These are phyloP conservation scores for Incumbomyces delicatus DNA, from an alignment of 2,329 filamentous ascomycete species.

Conservation along the genomic window DNA sequence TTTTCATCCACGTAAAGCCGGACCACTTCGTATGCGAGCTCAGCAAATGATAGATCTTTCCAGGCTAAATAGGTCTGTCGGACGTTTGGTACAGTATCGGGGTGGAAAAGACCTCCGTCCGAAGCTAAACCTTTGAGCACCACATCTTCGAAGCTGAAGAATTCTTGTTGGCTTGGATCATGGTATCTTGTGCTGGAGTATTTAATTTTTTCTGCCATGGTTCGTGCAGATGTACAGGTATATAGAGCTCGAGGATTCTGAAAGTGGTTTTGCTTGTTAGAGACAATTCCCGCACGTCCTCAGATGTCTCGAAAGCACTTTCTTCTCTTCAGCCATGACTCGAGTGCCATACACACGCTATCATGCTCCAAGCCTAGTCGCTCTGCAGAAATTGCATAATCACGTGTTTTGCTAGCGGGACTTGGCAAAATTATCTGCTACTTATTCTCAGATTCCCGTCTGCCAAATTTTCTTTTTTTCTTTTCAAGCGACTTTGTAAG, in stretches of 20 bases:
- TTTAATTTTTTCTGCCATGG: background rate
- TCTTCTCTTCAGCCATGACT: too few relatives aligned
- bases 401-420: too few relatives aligned
- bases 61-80: constrained; percentile 60
- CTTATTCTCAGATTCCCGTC: too few relatives aligned
- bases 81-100: constrained; percentile 64
- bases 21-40: constrained; percentile 76
- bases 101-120: constrained; percentile 84
- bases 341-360: too few relatives aligned
- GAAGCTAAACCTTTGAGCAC: constrained; percentile 79
- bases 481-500: constrained; percentile 35
- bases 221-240: background rate
- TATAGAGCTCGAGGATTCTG: constrained; percentile 3
- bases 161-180: constrained; percentile 11
- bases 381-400: too few relatives aligned
- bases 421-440: too few relatives aligned
- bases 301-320: too few relatives aligned
- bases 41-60: constrained; percentile 67
- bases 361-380: too few relatives aligned
- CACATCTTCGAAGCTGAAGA: constrained; percentile 85
- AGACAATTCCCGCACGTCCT: too few relatives aligned
- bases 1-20: constrained; percentile 73
- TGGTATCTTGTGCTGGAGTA: constrained; percentile 5
- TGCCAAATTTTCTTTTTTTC: constrained; percentile 21
- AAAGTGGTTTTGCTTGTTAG: too few relatives aligned